Conservation (phyloP, 768 basidiomycete species). For the Hygrophoropsis aurantiaca region DNA sequence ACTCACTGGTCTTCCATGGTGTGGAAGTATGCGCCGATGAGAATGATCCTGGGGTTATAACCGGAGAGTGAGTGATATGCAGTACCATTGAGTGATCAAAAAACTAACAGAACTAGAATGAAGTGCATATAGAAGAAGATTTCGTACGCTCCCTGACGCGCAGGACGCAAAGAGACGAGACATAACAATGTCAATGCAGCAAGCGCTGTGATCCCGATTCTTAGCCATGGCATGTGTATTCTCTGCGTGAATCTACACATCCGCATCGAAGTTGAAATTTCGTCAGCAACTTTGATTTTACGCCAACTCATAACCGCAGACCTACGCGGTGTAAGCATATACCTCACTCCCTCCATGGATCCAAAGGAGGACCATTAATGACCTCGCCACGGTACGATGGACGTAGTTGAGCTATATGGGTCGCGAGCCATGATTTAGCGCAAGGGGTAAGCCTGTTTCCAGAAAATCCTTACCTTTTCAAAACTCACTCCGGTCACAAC, state of each 20-base stretch:
- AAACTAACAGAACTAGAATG: constrained; percentile 38
- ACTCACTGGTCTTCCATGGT: constrained; percentile 20
- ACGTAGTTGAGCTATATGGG: constrained; percentile 36
- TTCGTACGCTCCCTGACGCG: constrained; percentile 50
- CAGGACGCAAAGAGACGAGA: constrained; percentile 47
- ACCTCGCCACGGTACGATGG: constrained; percentile 51
- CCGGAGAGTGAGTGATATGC: constrained; percentile 32
- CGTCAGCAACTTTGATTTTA: too few relatives aligned
- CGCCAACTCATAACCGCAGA: too few relatives aligned
- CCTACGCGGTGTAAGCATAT: constrained; percentile 8
- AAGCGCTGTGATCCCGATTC: constrained; percentile 36
- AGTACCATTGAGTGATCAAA: background rate
- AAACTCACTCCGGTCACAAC: constrained; percentile 1
- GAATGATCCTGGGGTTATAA: constrained; percentile 28
- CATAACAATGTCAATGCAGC: constrained; percentile 40
- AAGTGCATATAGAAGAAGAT: constrained; percentile 52
- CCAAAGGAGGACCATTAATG: constrained; percentile 46
- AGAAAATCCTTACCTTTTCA: background rate
- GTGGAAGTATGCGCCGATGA: constrained; percentile 45
- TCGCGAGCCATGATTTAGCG: background rate
- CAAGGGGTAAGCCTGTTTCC: background rate
- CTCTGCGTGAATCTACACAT: background rate
- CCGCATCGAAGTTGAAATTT: background rate
- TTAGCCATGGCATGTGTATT: constrained; percentile 20
- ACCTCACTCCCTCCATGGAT: constrained; percentile 39